phyloP scores from a whole-genome alignment of 768 basidiomycete species.

The Auriscalpium orientale region DNA sequence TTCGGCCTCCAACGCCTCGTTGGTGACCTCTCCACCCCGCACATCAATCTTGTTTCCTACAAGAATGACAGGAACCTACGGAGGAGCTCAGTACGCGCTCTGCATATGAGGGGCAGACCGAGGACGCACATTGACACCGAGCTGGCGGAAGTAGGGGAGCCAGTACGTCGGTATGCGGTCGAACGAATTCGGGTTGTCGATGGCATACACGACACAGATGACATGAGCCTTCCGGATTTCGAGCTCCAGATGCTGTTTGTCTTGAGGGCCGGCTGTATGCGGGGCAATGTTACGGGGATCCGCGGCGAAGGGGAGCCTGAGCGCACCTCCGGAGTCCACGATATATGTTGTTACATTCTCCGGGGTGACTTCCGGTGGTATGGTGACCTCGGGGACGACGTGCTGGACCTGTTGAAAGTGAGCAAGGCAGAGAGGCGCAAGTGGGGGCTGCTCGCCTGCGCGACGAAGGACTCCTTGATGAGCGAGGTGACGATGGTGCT shows the following conservation, averaged over 20 bases:
- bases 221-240: constrained; percentile 98
- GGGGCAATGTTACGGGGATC: background rate
- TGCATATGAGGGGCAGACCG: background rate
- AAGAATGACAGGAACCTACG: constrained; percentile 88
- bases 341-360: constrained; percentile 98
- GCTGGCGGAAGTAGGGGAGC: constrained; percentile 89
- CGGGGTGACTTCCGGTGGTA: constrained; percentile 94
- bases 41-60: constrained; percentile 99
- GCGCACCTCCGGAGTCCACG: constrained; percentile 90
- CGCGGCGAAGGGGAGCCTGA: background rate
- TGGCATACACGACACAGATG: constrained; percentile 95
- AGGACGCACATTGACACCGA: constrained; percentile 83
- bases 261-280: constrained; percentile 69
- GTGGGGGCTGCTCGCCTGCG: constrained; percentile 51
- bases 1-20: constrained; percentile 90
- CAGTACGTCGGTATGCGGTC: constrained; percentile 97
- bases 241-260: constrained; percentile 82
- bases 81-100: constrained; percentile 4
- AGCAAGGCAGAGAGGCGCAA: background rate
- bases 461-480: constrained; percentile 92
- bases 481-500: constrained; percentile 94
- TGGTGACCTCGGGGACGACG: constrained; percentile 93
- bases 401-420: constrained; percentile 68
- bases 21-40: constrained; percentile 87
- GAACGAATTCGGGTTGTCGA: constrained; percentile 94